Evolutionary conservation across 305 asterid species (phyloP).

Genomic region (Solanum aculeatissimum): DNA sequence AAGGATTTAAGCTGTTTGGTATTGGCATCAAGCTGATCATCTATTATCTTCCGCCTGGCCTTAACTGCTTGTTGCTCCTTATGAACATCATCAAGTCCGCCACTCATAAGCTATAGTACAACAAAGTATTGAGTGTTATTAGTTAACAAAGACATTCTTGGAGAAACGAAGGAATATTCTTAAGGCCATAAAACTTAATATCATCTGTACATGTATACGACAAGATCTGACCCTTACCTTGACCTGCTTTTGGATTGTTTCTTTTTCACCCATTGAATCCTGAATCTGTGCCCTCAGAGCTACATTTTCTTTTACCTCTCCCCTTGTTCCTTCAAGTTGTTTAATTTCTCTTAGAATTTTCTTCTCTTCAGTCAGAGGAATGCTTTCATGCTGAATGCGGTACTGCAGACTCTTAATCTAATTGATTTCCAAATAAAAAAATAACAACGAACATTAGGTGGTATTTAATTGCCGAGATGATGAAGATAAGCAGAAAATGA

Average conservation of each 20-base stretch:
- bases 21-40: constrained; percentile 38
- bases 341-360: constrained; percentile 84
- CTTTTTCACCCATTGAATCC: constrained; percentile 74
- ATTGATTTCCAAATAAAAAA: background rate
- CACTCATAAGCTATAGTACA: constrained; percentile 47
- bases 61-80: constrained; percentile 54
- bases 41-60: constrained; percentile 55
- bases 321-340: constrained; percentile 69
- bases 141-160: background rate
- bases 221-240: constrained; percentile 35
- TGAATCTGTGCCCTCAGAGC: constrained; percentile 59
- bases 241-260: constrained; percentile 68
- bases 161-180: background rate
- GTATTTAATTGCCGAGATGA: background rate
- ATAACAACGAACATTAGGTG: background rate
- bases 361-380: constrained; percentile 76
- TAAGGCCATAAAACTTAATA: background rate
- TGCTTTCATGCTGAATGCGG: constrained; percentile 89
- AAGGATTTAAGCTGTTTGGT: constrained; percentile 36
- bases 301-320: constrained; percentile 48
- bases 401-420: constrained; percentile 76
- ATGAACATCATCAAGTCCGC: constrained; percentile 66
- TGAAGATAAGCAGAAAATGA: background rate
- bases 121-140: background rate
- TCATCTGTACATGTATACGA: background rate